Percentiles rank a stretch among this genome's conserved stretches.
These are phyloP conservation scores for Eryngium alpinum DNA, from an alignment of 140 eudicot genomes.

Conservation along the genomic window DNA sequence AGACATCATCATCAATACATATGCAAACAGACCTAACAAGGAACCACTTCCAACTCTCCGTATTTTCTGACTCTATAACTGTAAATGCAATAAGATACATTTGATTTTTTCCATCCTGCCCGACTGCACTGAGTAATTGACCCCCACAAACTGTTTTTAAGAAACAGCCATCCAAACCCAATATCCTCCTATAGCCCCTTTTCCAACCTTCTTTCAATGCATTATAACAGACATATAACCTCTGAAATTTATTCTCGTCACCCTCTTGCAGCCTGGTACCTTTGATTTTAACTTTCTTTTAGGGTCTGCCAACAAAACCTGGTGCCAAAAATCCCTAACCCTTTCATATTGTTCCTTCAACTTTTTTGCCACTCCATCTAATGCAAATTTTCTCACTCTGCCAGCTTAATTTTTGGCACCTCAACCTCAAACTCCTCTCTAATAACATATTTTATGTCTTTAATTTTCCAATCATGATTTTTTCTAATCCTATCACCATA, in stretches of 20 bases:
- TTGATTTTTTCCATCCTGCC: too few relatives aligned
- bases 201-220: not conserved
- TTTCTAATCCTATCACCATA: not conserved
- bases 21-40: too few relatives aligned
- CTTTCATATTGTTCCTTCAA: not conserved
- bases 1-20: too few relatives aligned
- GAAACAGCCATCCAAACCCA: too few relatives aligned
- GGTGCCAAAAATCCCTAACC: not conserved
- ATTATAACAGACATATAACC: not conserved
- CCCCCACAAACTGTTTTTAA: too few relatives aligned
- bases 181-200: not conserved
- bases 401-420: not conserved
- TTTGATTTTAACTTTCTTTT: not conserved
- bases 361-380: not conserved
- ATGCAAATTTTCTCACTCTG: not conserved
- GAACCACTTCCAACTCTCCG: too few relatives aligned
- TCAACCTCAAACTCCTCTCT: not conserved
- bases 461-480: not conserved
- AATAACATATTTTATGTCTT: too few relatives aligned
- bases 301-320: not conserved
- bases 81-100: too few relatives aligned
- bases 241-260: not conserved
- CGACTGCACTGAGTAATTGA: too few relatives aligned
- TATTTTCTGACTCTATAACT: too few relatives aligned
- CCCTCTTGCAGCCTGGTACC: not conserved